A percentile compares a stretch with the other conserved stretches of the same genome.
Evolutionary conservation across 345 rosid species (phyloP).

Genomic region (Syzygium grande): DNA sequence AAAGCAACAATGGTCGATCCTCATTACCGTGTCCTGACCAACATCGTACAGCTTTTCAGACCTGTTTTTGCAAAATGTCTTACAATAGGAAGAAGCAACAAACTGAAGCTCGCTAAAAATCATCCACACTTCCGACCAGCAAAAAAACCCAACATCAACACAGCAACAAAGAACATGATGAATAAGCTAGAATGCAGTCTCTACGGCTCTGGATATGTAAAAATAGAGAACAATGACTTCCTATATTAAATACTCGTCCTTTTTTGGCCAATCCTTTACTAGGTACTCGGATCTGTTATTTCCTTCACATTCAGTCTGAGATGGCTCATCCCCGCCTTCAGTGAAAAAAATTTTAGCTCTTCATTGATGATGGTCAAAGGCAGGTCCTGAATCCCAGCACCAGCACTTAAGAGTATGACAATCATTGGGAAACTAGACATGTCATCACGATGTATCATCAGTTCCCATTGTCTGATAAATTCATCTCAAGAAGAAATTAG

Average conservation of each 20-base stretch:
- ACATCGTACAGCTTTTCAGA: neutral
- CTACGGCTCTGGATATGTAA: neutral
- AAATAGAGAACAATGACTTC: neutral
- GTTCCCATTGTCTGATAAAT: neutral
- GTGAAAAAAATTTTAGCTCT: neutral
- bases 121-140: neutral
- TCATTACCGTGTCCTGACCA: neutral
- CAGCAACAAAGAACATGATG: neutral
- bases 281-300: neutral
- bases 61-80: neutral
- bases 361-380: neutral
- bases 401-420: neutral
- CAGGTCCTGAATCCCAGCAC: neutral
- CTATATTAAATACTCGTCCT: neutral
- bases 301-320: neutral
- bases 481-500: neutral
- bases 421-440: neutral
- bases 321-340: neutral
- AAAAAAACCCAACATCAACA: neutral
- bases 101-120: neutral
- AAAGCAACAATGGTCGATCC: neutral
- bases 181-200: neutral
- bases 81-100: neutral
- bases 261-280: neutral
- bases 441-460: neutral